A percentile compares a stretch with the other conserved stretches of the same genome.
phyloP scores from a whole-genome alignment of 2,329 filamentous ascomycete species.

The Pseudogymnoascus sp. region DNA sequence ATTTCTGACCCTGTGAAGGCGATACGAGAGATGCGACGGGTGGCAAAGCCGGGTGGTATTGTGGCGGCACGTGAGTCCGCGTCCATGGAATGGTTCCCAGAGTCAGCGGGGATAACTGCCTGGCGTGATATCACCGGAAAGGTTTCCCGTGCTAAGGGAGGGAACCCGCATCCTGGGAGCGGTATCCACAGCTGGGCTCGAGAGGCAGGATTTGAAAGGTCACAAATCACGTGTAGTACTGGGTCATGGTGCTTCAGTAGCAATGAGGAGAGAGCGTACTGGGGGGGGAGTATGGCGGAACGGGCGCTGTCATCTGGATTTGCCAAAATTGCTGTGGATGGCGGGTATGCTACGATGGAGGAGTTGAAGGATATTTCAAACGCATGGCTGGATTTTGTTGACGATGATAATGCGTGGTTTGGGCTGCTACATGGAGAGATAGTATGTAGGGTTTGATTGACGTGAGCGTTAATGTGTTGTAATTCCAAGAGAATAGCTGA shows the following conservation, averaged over 20 bases:
- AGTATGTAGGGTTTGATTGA: constrained; percentile 22
- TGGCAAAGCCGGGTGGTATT: constrained; percentile 45
- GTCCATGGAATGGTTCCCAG: constrained; percentile 16
- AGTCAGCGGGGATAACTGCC: constrained; percentile 14
- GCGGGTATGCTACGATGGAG: constrained; percentile 27
- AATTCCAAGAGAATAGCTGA: not conserved
- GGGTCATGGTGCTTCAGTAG: constrained; percentile 15
- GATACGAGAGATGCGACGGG: constrained; percentile 46
- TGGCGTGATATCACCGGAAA: constrained; percentile 12
- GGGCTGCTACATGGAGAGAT: constrained; percentile 33
- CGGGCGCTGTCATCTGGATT: constrained; percentile 27
- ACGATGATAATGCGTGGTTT: constrained; percentile 32
- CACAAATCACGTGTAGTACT: constrained; percentile 12
- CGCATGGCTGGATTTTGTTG: constrained; percentile 31
- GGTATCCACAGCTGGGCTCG: constrained; percentile 14
- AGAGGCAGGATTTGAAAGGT: constrained; percentile 15
- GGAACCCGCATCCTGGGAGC: constrained; percentile 13
- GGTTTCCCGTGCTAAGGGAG: constrained; percentile 13
- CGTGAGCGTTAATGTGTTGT: not conserved
- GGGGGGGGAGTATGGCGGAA: constrained; percentile 18
- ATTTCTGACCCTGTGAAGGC: constrained; percentile 42
- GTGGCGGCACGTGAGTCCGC: constrained; percentile 37
- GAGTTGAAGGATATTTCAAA: constrained; percentile 28
- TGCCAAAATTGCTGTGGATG: constrained; percentile 25
- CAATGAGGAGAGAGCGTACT: constrained; percentile 10